A percentile compares a stretch with the other conserved stretches of the same genome.
These are phyloP conservation scores for Amoebophrya sp. DNA, from an alignment of 169 alveolate genomes.

Conservation along the genomic window DNA sequence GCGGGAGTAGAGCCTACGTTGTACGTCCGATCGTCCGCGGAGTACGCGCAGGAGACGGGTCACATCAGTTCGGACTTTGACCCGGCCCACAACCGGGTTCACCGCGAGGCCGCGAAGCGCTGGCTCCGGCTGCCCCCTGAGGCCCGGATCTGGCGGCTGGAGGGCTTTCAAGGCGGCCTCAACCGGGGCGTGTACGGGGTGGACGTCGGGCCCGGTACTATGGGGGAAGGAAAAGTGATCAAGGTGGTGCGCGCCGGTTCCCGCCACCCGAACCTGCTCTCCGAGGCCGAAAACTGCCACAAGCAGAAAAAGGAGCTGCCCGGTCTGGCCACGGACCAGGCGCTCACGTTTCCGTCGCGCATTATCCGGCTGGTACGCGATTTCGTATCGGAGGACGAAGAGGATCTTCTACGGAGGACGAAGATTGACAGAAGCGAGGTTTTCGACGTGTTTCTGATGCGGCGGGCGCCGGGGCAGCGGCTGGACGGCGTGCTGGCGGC, in stretches of 20 bases:
- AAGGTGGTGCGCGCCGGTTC: background rate
- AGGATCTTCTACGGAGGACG: background rate
- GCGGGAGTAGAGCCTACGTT: too few species aligned
- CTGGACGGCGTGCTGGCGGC: background rate
- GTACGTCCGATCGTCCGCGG: too few species aligned
- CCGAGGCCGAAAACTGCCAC: background rate
- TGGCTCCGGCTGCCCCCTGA: too few species aligned
- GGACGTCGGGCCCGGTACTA: background rate
- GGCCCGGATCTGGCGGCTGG: too few species aligned
- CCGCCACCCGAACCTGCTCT: background rate
- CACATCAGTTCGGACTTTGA: too few species aligned
- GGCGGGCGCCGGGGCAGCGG: background rate
- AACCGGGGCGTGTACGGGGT: background rate
- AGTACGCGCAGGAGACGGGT: too few species aligned
- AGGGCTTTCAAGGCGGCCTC: background rate
- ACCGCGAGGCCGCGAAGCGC: too few species aligned
- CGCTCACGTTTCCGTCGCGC: background rate
- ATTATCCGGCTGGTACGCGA: background rate
- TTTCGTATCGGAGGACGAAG: too few species aligned
- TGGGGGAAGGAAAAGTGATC: background rate
- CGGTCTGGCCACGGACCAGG: background rate
- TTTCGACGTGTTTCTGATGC: background rate
- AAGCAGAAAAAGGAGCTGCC: background rate
- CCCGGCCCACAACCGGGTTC: too few species aligned
- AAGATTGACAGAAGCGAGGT: background rate